These are phyloP conservation scores for Ophiostoma pallidulum DNA, from an alignment of 2,329 filamentous ascomycete species.

Conservation along the genomic window DNA sequence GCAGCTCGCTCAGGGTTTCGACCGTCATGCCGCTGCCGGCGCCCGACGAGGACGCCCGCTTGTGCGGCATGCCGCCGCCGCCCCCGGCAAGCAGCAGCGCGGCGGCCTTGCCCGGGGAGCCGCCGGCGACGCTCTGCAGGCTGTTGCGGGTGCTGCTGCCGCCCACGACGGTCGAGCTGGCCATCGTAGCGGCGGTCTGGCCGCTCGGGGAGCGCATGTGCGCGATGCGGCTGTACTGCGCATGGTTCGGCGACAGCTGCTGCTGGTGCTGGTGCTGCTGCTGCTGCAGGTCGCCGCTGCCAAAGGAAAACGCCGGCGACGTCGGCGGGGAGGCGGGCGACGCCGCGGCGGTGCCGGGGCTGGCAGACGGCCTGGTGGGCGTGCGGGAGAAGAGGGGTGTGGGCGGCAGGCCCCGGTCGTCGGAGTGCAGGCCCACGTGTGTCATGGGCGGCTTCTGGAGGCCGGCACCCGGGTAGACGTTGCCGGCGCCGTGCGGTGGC, in stretches of 20 bases:
- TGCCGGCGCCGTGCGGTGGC: too few species aligned
- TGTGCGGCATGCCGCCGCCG: not conserved
- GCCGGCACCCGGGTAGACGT: too few species aligned
- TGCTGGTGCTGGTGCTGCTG: not conserved
- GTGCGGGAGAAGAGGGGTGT: constrained; percentile 6
- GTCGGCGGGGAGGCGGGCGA: not conserved
- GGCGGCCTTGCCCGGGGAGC: not conserved
- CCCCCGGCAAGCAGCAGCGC: not conserved
- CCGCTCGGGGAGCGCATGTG: constrained; percentile 12
- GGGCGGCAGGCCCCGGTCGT: constrained; percentile 14
- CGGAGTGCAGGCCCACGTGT: not conserved
- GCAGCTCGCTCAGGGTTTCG: not conserved
- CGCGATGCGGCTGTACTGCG: not conserved
- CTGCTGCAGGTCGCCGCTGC: not conserved
- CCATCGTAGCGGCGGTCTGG: constrained; percentile 2
- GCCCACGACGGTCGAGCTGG: constrained; percentile 13
- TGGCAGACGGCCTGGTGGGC: not conserved
- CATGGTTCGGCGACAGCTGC: not conserved
- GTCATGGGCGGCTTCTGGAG: not conserved
- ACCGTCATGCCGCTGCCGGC: constrained; percentile 5
- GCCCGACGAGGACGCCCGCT: constrained; percentile 8
- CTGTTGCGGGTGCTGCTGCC: constrained; percentile 12
- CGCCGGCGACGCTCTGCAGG: constrained; percentile 4
- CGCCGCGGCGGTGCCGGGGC: not conserved
- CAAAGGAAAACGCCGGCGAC: constrained; percentile 2